phyloP scores from a whole-genome alignment of 805 yeast species.

The Zygosaccharomyces lentus region DNA sequence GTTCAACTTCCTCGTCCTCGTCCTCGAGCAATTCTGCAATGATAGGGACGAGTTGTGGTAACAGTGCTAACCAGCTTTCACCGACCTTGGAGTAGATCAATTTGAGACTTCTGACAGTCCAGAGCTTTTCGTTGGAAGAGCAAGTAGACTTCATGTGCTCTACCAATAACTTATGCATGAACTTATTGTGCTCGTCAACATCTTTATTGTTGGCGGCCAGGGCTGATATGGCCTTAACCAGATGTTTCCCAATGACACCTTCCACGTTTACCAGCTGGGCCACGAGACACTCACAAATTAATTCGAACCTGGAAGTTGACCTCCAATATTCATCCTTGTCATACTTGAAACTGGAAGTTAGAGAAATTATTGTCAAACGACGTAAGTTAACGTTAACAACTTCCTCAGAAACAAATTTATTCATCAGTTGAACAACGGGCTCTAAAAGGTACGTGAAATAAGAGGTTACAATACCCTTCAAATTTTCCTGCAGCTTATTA shows the following conservation, averaged over 20 bases:
- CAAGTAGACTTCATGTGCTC: conserved; percentile 64
- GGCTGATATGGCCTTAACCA: conserved; percentile 75
- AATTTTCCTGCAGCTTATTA: conserved; percentile 74
- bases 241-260: conserved; percentile 67
- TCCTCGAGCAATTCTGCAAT: conserved; percentile 95
- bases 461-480: conserved; percentile 82
- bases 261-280: conserved; percentile 66
- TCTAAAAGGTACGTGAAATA: conserved; percentile 85
- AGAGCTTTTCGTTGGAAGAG: conserved; percentile 55
- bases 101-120: conserved; percentile 79
- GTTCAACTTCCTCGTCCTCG: conserved; percentile 89
- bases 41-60: conserved; percentile 93
- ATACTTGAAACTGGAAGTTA: conserved; percentile 76
- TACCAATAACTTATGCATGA: conserved; percentile 58
- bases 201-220: conserved; percentile 68
- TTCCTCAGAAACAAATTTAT: conserved; percentile 43
- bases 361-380: conserved; percentile 66
- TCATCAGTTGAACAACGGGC: conserved; percentile 54
- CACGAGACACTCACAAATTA: conserved; percentile 57
- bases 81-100: conserved; percentile 85
- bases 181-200: conserved; percentile 68
- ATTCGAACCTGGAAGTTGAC: conserved; percentile 75
- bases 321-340: conserved; percentile 97
- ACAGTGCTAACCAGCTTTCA: conserved; percentile 84
- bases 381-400: conserved; percentile 53